Base-by-base conservation (phyloP, 2,329 filamentous ascomycete genomes). In the Ophiostoma novo-ulmi region DNA sequence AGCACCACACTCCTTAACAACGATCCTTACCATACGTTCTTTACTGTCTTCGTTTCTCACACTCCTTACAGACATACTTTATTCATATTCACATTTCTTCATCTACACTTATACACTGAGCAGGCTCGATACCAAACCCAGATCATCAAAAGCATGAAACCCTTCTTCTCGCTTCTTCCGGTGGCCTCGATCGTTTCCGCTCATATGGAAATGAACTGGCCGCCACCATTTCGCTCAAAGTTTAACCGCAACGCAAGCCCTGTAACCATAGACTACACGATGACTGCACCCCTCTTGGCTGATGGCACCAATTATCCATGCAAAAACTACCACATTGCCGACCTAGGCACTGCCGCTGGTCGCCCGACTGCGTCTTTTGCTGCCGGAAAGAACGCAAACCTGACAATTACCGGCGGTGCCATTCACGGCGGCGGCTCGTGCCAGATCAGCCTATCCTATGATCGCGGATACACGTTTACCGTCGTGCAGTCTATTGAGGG, bases 381-480 rank as follows among this genome's bases (percentile, higher is more conserved):
- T 2, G 22, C 22, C 7, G 8, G 10, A 22, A 22, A 58, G 22
- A 58, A 58, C 52, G 88, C 91, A 79, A 85, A 86, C 74, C 83
- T 93, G 79, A 86, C 84, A 72, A 81, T 94, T 70, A 80, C 80
- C 71, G 91, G 91, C 48, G 85, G 84, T 68, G 87, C 88, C 65
- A 79, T 79, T 69, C 91, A 93, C 80, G 81, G 83, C 52, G 91
- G 91, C 55, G 91, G 91, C 58, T 92, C 88, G 11, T 94, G 91
- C 80, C 92, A 95, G 80, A 82, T 92, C 66, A 87, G 89, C 35
- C 82, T 94, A 41, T 92, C 90, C 44, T 92, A 90, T 79, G 91
- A 94, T 80, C 82, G 86, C 73, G 91, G 90, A 1, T 11, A 26
- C 11, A 26, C 10, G 11, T 58, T 58, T 11, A 58, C 22, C 22